Percentiles rank a stretch among this genome's conserved stretches.
Conservation (phyloP, 1,139 yeast genomes). For the Yamadazyma siamensis region DNA sequence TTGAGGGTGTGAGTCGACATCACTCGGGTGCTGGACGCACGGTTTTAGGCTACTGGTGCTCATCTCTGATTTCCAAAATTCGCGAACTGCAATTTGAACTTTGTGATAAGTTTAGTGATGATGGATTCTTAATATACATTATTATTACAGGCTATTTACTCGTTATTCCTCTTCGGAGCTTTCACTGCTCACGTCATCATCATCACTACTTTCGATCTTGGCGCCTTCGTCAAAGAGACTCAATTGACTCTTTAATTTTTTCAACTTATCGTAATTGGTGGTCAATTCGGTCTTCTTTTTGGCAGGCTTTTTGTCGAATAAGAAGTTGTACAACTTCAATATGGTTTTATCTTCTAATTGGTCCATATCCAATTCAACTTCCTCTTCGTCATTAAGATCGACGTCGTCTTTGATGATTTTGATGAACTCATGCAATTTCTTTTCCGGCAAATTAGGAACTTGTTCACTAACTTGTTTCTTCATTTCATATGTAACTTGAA, state of each 20-base stretch:
- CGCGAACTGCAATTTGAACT: not conserved
- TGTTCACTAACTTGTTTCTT: constrained; percentile 89
- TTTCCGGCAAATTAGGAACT: constrained; percentile 74
- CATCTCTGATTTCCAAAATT: not conserved
- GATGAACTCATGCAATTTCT: constrained; percentile 78
- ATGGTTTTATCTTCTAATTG: constrained; percentile 84
- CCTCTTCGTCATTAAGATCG: constrained; percentile 73
- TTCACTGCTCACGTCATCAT: constrained; percentile 47
- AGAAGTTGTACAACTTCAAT: constrained; percentile 75
- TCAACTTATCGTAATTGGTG: constrained; percentile 76
- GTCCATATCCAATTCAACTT: constrained; percentile 93
- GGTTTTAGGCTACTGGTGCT: too few species aligned
- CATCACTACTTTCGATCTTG: constrained; percentile 44
- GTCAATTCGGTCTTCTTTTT: constrained; percentile 44
- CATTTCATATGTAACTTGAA: constrained; percentile 84
- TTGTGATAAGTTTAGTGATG: too few species aligned
- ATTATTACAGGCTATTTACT: constrained; percentile 8
- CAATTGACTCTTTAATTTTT: constrained; percentile 76
- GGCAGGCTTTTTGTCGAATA: constrained; percentile 54
- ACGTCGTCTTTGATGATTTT: constrained; percentile 84
- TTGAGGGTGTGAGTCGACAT: too few species aligned
- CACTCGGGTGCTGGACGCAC: too few species aligned
- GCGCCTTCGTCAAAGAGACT: constrained; percentile 66
- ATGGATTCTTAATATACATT: constrained; percentile 7
- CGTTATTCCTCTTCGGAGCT: constrained; percentile 64